Evolutionary conservation across 2,329 filamentous ascomycete genomes (phyloP).

Genomic region (Penicillium sp.): DNA sequence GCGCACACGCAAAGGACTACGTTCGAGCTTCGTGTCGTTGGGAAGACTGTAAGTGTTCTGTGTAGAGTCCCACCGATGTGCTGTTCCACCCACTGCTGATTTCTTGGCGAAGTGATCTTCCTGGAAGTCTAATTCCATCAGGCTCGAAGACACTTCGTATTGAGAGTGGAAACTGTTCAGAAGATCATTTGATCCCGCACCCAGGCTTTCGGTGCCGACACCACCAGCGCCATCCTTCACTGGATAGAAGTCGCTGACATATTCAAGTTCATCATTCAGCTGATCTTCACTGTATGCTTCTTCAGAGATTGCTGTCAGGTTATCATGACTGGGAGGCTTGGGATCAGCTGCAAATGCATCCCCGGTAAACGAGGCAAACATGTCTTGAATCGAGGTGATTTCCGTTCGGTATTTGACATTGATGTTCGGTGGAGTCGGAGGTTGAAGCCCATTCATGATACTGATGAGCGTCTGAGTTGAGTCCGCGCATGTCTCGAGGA

Average conservation of each 20-base stretch:
- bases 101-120: conserved; percentile 73
- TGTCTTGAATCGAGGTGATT: conserved; percentile 79
- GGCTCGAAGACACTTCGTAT: conserved; percentile 55
- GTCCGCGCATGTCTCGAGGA: conserved; percentile 93
- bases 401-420: conserved; percentile 84
- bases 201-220: conserved; percentile 41
- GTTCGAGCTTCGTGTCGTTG: conserved; percentile 59
- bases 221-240: conserved; percentile 41
- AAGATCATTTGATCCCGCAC: conserved; percentile 38
- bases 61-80: conserved; percentile 76
- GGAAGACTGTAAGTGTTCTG: conserved; percentile 71
- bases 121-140: conserved; percentile 67
- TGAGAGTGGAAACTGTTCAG: conserved; percentile 55
- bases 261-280: conserved; percentile 46
- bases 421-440: conserved; percentile 78
- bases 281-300: conserved; percentile 38
- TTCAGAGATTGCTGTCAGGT: conserved; percentile 52
- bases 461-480: conserved; percentile 89
- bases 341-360: conserved; percentile 65
- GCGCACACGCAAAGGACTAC: conserved; percentile 71
- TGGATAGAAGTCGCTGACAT: conserved; percentile 58
- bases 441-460: conserved; percentile 74
- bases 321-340: conserved; percentile 20
- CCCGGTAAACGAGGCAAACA: conserved; percentile 85
- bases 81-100: conserved; percentile 62